Evolutionary conservation across 257 asterid genomes (phyloP), one percentile per base, ranked within the genome.

Genomic region (Plectranthus barbatus): DNA sequence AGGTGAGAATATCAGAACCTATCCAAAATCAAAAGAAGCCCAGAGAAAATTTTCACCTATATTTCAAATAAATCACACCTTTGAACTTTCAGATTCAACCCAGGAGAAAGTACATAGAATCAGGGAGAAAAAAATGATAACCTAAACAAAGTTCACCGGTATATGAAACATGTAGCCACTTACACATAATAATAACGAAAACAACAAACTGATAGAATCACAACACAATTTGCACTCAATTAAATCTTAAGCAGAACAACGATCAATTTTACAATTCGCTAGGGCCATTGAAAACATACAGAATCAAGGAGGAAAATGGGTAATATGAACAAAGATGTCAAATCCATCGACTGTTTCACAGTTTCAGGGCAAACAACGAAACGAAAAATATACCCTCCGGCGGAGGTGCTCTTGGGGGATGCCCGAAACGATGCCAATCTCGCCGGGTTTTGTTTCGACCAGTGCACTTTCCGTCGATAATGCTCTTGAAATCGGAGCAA

Each of bases 1-100:
- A 51, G 99, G 99, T 34, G 99, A 87, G 76, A 62, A 83, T 40
- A 93, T 87, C 69, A 84, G 64, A 71, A 93, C 99, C 97, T 91
- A 73, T 14, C 46, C 63, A 31, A 71, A 62, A 45, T 23, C 58
- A 17, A 9, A 41, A 58, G 26, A 56, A 23, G 34, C 26, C 53
- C 46, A 68, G 61, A 53, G 12, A 41, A 23, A 20, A 34, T 15
- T 24, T 11, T 46, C 56, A 66, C 51, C 49, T 12, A 17, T 37
- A 17, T 33, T 57, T 50, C 66, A 37, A 52, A 29, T 46, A 33
- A 44, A 17, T 11, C 7, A 23, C 9, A 26, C 51, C 49, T 26
- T 59, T 3, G 5, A 39, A 12, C 51, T 47, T 26, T 33, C 34
- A 52, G 52, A 67, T 47, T 73, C 56, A 39, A 37, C 62, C 61